These are phyloP conservation scores for Osmanthus fragrans DNA, from an alignment of 257 asterid genomes.

Conservation along the genomic window DNA sequence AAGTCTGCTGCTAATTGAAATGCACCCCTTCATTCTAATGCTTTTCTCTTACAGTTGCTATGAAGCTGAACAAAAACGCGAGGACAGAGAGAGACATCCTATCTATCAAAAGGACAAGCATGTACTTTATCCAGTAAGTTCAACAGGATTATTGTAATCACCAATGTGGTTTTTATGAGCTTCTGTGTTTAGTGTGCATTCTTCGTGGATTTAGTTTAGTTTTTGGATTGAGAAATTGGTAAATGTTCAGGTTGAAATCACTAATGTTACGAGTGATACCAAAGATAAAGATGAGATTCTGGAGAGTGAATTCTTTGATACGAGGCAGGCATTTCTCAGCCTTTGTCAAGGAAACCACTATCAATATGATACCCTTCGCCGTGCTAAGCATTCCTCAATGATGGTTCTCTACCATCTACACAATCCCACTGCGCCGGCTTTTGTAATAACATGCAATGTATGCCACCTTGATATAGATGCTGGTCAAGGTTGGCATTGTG, in stretches of 20 bases:
- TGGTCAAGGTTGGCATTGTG: slow-evolving; percentile 99
- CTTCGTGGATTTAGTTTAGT: slow-evolving; percentile 6
- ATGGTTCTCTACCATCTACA: slow-evolving; percentile 99
- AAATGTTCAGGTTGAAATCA: slow-evolving; percentile 62
- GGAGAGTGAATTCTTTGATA: slow-evolving; percentile 98
- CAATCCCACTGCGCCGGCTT: slow-evolving; percentile 98
- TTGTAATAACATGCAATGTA: slow-evolving; percentile 61
- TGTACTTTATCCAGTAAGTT: slow-evolving; percentile 70
- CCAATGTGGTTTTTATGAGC: not conserved
- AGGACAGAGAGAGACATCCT: slow-evolving; percentile 93
- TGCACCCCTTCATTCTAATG: not conserved
- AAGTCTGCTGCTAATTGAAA: slow-evolving; percentile 4
- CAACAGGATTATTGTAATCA: not conserved
- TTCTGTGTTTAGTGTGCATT: not conserved
- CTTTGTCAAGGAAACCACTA: slow-evolving; percentile 99
- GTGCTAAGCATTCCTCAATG: slow-evolving; percentile 98
- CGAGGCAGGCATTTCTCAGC: slow-evolving; percentile 95
- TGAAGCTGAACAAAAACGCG: slow-evolving; percentile 78
- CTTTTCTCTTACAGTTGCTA: slow-evolving; percentile 64
- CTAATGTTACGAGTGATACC: slow-evolving; percentile 73
- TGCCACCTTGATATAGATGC: slow-evolving; percentile 88
- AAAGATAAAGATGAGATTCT: slow-evolving; percentile 82
- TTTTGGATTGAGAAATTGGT: slow-evolving; percentile 22
- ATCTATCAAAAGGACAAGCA: slow-evolving; percentile 77
- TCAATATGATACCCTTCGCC: slow-evolving; percentile 94